phyloP scores from a whole-genome alignment of 306 rosid species.

The Styphnolobium japonicum region DNA sequence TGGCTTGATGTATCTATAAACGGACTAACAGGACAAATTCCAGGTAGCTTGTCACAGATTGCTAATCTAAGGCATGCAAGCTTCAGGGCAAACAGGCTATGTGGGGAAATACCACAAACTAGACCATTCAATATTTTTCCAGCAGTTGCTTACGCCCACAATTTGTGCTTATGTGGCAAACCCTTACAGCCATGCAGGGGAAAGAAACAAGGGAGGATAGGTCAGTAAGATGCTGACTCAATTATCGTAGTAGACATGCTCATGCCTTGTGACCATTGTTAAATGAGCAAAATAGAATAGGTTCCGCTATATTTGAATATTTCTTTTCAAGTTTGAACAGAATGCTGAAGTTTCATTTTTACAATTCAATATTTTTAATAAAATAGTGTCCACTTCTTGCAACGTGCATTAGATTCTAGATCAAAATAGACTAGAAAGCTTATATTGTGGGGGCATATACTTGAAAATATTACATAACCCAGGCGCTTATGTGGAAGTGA shows the following conservation, averaged over 20 bases:
- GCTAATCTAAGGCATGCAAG: slow-evolving; percentile 62
- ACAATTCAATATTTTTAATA: slow-evolving; percentile 29
- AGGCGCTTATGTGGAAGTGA: background rate
- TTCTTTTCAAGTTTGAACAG: slow-evolving; percentile 2
- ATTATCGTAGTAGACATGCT: slow-evolving; percentile 23
- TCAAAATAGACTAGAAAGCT: background rate
- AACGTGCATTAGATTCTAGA: background rate
- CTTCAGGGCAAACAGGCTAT: slow-evolving; percentile 85
- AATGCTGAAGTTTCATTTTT: slow-evolving; percentile 33
- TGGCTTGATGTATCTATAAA: slow-evolving; percentile 94
- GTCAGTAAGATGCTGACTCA: slow-evolving; percentile 71
- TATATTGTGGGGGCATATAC: background rate
- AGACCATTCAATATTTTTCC: slow-evolving; percentile 84
- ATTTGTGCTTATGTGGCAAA: slow-evolving; percentile 83
- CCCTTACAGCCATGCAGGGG: slow-evolving; percentile 82
- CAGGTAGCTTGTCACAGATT: slow-evolving; percentile 71
- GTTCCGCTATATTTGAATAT: slow-evolving; percentile 23
- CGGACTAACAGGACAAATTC: slow-evolving; percentile 69
- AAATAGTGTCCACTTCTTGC: background rate
- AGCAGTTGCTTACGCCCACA: slow-evolving; percentile 79
- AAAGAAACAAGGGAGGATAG: slow-evolving; percentile 29
- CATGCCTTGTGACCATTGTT: slow-evolving; percentile 38
- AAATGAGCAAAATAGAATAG: slow-evolving; percentile 31
- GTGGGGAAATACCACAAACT: slow-evolving; percentile 92
- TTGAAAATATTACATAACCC: background rate